Base-by-base conservation (phyloP, 176 grass and related monocot species). In the Zoysia pacifica region DNA sequence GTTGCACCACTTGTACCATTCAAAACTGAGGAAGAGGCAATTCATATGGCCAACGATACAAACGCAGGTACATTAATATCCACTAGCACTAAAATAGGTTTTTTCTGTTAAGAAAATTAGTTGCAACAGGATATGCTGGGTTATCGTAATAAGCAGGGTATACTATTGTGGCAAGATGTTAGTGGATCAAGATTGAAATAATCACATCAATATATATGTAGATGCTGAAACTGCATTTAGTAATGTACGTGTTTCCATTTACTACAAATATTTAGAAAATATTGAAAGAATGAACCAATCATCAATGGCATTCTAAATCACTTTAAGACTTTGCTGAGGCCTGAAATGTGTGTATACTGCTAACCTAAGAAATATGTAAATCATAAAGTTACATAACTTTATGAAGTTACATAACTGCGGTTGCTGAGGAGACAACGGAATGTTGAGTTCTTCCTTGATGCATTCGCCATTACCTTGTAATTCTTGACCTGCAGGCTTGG, bases 11-110 rank as follows among this genome's bases (percentile, higher is more conserved):
- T 99, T 85, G 60, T 99, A 68, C 92, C 87, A 60, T 99, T 99
- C 88, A 99, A 95, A 87, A 95, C 96, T 20, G 96, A 95, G 90
- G 92, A 95, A 87, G 92, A 99, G 65, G 92, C 96, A 87, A 87
- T 99, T 54, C 77, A 51, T 42, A 82, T 93, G 74, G 92, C 92
- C 80, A 99, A 99, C 70, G 88, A 99, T 67, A 95, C 96, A 67
- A 91, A 95, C 41, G 92, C 96, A 87, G 90, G 96, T 95, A 81
- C 35, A 7, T 76, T 74, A 72, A 48, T 11, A 69, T 14, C 37
- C 11, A 63, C 28, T 37, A 73, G 6, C 37, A 76, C 6, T 39
- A 9, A 65, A 5, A 14, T 76, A 11, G 52, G 28, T 28, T 28
- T 28, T 42, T 56, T 13, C 48, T 52, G 42, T 49, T 28, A 28